Percentiles rank a stretch among this genome's conserved stretches.
Conservation (phyloP, 768 basidiomycete genomes). For the Boletus insuetus region DNA sequence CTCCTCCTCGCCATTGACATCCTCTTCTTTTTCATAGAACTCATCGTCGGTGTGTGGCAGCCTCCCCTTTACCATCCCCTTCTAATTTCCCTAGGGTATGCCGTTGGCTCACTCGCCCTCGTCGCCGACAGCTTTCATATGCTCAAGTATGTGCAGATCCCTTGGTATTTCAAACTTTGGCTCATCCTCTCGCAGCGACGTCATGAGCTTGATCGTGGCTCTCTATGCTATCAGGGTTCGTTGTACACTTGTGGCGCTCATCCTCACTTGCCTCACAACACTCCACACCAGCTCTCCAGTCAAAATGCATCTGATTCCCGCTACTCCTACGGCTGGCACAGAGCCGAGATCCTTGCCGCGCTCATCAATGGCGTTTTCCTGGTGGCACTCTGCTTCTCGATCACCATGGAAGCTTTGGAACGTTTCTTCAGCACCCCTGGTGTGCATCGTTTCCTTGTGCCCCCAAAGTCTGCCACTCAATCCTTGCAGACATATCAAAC, state of each 20-base stretch:
- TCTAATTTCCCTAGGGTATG: slow-evolving; percentile 62
- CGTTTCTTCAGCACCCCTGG: slow-evolving; percentile 87
- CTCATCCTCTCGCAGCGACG: slow-evolving; percentile 63
- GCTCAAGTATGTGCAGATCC: slow-evolving; percentile 72
- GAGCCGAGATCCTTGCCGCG: slow-evolving; percentile 94
- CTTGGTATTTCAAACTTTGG: background rate
- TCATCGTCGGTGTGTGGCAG: slow-evolving; percentile 61
- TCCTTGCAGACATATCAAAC: slow-evolving; percentile 73
- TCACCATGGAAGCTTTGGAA: slow-evolving; percentile 86
- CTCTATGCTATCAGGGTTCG: slow-evolving; percentile 87
- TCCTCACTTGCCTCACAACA: slow-evolving; percentile 2
- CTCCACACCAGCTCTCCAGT: slow-evolving; percentile 55
- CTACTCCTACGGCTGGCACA: slow-evolving; percentile 99
- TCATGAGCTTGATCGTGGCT: slow-evolving; percentile 91
- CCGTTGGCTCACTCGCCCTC: slow-evolving; percentile 92
- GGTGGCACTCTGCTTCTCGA: slow-evolving; percentile 94
- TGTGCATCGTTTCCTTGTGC: slow-evolving; percentile 26
- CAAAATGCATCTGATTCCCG: slow-evolving; percentile 59
- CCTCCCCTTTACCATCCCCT: slow-evolving; percentile 5
- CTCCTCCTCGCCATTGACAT: slow-evolving; percentile 83
- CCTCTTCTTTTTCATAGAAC: slow-evolving; percentile 82
- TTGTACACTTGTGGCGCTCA: background rate
- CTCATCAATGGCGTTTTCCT: slow-evolving; percentile 96
- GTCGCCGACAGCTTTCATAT: slow-evolving; percentile 98
- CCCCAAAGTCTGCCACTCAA: slow-evolving; percentile 2